These are phyloP conservation scores for Kandelia obovata DNA, from an alignment of 345 rosid genomes.

Conservation along the genomic window DNA sequence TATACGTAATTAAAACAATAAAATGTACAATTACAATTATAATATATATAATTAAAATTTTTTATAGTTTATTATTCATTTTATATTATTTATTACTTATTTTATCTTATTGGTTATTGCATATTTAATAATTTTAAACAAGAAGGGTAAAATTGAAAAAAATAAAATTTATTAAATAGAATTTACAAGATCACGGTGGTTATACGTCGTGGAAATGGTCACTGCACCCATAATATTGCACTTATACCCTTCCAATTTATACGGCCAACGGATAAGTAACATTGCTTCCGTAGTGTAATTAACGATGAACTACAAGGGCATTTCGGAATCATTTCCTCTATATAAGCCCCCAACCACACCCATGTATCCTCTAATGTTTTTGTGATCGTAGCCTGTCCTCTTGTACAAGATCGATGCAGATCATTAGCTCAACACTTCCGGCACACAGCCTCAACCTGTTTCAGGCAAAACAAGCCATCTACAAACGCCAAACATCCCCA, in stretches of 20 bases:
- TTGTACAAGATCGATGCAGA: constrained; percentile 38
- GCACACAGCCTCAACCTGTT: constrained; percentile 40
- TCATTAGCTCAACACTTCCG: constrained; percentile 44
- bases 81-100: too few species aligned
- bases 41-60: too few species aligned
- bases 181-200: too few species aligned
- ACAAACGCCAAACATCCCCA: constrained; percentile 47
- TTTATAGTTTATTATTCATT: too few species aligned
- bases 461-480: constrained; percentile 41
- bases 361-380: not conserved
- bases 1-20: too few species aligned
- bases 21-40: too few species aligned
- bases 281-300: not conserved
- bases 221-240: not conserved
- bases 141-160: too few species aligned
- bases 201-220: too few species aligned
- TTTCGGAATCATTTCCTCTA: not conserved
- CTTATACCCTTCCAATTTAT: not conserved
- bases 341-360: not conserved
- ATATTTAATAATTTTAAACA: too few species aligned
- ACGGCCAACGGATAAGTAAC: not conserved
- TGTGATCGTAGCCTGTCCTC: not conserved
- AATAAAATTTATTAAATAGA: too few species aligned
- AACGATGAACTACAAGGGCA: not conserved
- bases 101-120: too few species aligned